Percentiles rank a stretch among this genome's conserved stretches.
These are phyloP conservation scores for Yamadazyma sp. DNA, from an alignment of 805 yeast species.

Conservation along the genomic window DNA sequence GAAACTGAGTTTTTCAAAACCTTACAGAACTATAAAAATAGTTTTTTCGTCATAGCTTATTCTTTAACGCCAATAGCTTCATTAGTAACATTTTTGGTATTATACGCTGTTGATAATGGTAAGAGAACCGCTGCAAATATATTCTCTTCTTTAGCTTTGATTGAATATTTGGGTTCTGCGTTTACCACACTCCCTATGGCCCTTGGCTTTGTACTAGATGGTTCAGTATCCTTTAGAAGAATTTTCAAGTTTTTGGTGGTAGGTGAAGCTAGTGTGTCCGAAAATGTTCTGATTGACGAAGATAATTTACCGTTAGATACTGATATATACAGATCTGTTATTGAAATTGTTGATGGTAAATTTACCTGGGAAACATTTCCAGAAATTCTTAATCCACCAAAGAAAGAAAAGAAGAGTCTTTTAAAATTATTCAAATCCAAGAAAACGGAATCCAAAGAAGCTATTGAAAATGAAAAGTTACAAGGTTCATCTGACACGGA, in stretches of 20 bases:
- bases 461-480: not conserved
- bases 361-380: conserved; percentile 11
- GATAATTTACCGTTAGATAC: conserved; percentile 15
- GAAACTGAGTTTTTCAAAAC: conserved; percentile 61
- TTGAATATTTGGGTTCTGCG: conserved; percentile 56
- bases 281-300: conserved; percentile 24
- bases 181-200: conserved; percentile 68
- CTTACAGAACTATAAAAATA: conserved; percentile 63
- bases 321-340: conserved; percentile 9
- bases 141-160: conserved; percentile 67
- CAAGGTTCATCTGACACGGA: conserved; percentile 1
- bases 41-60: conserved; percentile 59
- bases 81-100: conserved; percentile 45
- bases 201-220: conserved; percentile 64
- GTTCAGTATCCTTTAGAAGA: conserved; percentile 56
- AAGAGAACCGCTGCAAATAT: conserved; percentile 55
- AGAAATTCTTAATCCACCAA: conserved; percentile 14
- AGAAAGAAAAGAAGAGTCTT: not conserved
- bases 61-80: conserved; percentile 45
- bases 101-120: conserved; percentile 27
- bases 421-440: not conserved
- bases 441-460: conserved; percentile 6
- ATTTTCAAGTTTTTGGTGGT: conserved; percentile 50
- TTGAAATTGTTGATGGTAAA: conserved; percentile 5
- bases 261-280: conserved; percentile 28